These are phyloP conservation scores for Litsea cubeba DNA, from an alignment of 164 flowering plant genomes.

Conservation along the genomic window DNA sequence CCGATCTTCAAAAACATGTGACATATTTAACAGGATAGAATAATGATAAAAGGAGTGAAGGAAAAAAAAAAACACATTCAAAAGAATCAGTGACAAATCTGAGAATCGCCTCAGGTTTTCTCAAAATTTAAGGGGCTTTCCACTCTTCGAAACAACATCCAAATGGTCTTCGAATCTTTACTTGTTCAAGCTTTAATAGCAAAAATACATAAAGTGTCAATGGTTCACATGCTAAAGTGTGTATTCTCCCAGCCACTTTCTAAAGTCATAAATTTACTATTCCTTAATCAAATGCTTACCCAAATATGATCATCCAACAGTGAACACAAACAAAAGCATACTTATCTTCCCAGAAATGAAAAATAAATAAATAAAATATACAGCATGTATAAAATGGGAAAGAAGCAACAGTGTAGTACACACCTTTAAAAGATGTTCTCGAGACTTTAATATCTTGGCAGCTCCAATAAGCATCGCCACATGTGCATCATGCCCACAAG, in stretches of 20 bases:
- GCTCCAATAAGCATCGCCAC: constrained; percentile 95
- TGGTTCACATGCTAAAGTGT: not conserved
- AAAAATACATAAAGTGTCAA: not conserved
- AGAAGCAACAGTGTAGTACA: not conserved
- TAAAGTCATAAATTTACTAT: not conserved
- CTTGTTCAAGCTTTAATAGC: not conserved
- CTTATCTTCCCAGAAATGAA: not conserved
- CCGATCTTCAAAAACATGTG: not conserved
- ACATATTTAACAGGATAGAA: too few relatives aligned
- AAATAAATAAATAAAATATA: too few relatives aligned
- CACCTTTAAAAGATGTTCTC: constrained; percentile 61
- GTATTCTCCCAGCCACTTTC: not conserved
- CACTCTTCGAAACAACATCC: not conserved
- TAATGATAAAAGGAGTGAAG: too few relatives aligned
- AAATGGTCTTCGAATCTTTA: not conserved
- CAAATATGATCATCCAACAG: not conserved
- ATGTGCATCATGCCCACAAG: constrained; percentile 97
- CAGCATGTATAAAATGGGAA: constrained; percentile 3
- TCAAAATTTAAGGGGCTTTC: not conserved
- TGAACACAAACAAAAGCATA: not conserved
- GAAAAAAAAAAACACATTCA: too few relatives aligned
- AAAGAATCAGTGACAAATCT: not conserved
- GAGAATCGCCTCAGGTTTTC: not conserved
- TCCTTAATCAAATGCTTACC: not conserved
- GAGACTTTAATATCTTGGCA: constrained; percentile 61